Evolutionary conservation across 2,329 filamentous ascomycete genomes (phyloP).

Genomic region (Aspergillus sp.): DNA sequence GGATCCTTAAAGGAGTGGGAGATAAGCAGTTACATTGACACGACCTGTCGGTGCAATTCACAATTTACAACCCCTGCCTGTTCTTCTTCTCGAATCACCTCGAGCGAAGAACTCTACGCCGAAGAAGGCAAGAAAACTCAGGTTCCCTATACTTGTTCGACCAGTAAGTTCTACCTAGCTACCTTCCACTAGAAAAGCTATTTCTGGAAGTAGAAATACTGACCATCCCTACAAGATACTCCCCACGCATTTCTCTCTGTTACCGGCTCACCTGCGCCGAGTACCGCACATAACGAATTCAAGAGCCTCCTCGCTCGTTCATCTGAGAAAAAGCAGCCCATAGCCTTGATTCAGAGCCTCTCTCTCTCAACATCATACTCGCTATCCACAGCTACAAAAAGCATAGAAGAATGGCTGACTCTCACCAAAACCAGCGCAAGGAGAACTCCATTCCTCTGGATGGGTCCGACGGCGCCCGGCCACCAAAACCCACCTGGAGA

Average conservation of each 20-base stretch:
- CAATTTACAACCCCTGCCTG: conserved; percentile 41
- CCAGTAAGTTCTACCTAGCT: conserved; percentile 17
- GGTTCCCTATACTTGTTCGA: conserved; percentile 21
- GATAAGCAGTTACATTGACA: conserved; percentile 32
- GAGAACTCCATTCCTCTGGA: conserved; percentile 45
- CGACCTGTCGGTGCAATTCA: conserved; percentile 40
- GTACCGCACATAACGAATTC: conserved; percentile 29
- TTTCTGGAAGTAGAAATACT: not conserved
- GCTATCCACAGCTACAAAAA: conserved; percentile 26
- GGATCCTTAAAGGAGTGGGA: conserved; percentile 43
- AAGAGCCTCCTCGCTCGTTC: conserved; percentile 28
- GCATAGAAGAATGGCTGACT: conserved; percentile 42
- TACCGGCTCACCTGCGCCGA: conserved; percentile 30
- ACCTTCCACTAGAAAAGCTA: not conserved
- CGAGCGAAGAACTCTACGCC: conserved; percentile 25
- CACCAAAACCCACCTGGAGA: conserved; percentile 32
- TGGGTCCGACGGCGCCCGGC: conserved; percentile 41
- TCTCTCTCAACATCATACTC: conserved; percentile 34
- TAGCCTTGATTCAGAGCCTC: conserved; percentile 42
- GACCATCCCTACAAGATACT: conserved; percentile 25
- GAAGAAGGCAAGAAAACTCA: conserved; percentile 6
- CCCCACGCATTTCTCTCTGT: conserved; percentile 40
- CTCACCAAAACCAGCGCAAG: conserved; percentile 35
- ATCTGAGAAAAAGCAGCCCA: conserved; percentile 34
- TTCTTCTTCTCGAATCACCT: conserved; percentile 21